Conservation (phyloP, 345 rosid genomes). For the Populus pruinosa region DNA sequence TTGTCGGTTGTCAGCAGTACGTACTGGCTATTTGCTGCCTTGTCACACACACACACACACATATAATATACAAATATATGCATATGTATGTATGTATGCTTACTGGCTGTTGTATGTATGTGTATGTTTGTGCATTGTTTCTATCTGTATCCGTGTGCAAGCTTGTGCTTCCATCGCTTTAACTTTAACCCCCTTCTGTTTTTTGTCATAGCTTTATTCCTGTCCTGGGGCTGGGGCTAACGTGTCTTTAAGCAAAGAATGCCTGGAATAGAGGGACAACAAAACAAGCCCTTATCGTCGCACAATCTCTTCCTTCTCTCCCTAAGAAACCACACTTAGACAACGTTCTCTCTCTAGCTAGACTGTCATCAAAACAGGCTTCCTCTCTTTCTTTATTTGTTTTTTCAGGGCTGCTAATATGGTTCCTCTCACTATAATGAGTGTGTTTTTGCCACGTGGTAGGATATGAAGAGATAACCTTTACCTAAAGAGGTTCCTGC, state of each 20-base stretch:
- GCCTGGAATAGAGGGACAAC: conserved; percentile 58
- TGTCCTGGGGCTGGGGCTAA: conserved; percentile 32
- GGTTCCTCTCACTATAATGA: background rate
- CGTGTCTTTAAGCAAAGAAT: conserved; percentile 76
- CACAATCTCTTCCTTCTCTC: conserved; percentile 1
- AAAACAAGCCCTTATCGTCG: conserved; percentile 26
- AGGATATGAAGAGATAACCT: conserved; percentile 28
- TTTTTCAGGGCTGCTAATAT: background rate
- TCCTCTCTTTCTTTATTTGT: too few relatives aligned
- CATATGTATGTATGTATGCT: too few relatives aligned
- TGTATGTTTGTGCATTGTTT: background rate
- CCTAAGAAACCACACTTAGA: background rate
- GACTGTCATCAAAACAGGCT: background rate
- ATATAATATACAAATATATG: too few relatives aligned
- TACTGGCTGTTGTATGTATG: background rate
- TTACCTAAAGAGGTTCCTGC: conserved; percentile 25
- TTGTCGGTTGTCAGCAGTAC: conserved; percentile 43
- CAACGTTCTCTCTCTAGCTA: background rate
- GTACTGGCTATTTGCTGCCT: conserved; percentile 8
- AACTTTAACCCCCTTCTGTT: conserved; percentile 26
- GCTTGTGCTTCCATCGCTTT: conserved; percentile 11
- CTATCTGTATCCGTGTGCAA: background rate
- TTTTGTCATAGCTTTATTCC: conserved; percentile 56
- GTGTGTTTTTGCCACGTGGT: conserved; percentile 16
- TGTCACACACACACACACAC: background rate